Percentiles rank a stretch among this genome's conserved stretches.
Conservation (phyloP, 192 early-diverging fungal genomes). For the Linnemannia exigua region DNA sequence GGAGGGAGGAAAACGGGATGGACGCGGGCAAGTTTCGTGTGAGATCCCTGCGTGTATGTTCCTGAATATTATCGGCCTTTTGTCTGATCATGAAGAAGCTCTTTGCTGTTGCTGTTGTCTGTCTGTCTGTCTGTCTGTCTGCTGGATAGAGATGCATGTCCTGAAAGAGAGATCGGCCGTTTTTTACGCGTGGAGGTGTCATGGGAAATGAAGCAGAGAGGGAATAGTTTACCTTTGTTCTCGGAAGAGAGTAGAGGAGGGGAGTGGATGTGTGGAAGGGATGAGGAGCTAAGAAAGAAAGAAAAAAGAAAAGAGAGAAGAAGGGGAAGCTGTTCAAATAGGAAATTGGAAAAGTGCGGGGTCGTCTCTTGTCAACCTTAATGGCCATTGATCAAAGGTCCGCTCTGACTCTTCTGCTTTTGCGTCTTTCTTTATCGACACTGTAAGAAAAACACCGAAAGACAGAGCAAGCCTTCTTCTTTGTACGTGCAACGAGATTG, state of each 20-base stretch:
- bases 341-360: slow-evolving; percentile 39
- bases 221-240: slow-evolving; percentile 28
- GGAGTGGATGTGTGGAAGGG: slow-evolving; percentile 6
- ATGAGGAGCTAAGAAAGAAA: slow-evolving; percentile 8
- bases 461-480: neutral
- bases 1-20: neutral
- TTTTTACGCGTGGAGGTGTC: neutral
- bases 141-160: too few species aligned
- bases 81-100: neutral
- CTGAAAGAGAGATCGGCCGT: slow-evolving; percentile 8
- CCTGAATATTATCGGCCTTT: slow-evolving; percentile 13
- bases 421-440: neutral
- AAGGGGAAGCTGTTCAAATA: neutral
- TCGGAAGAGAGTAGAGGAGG: neutral
- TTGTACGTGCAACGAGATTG: neutral
- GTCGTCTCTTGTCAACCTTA: slow-evolving; percentile 27
- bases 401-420: neutral
- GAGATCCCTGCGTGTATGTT: neutral
- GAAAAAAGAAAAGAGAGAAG: slow-evolving; percentile 12
- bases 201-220: neutral
- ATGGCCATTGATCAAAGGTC: neutral
- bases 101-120: neutral
- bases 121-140: too few species aligned
- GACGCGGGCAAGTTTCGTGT: slow-evolving; percentile 17
- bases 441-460: neutral